Evolutionary conservation across 768 basidiomycete species (phyloP).

Genomic region (Termitomyces sp.): DNA sequence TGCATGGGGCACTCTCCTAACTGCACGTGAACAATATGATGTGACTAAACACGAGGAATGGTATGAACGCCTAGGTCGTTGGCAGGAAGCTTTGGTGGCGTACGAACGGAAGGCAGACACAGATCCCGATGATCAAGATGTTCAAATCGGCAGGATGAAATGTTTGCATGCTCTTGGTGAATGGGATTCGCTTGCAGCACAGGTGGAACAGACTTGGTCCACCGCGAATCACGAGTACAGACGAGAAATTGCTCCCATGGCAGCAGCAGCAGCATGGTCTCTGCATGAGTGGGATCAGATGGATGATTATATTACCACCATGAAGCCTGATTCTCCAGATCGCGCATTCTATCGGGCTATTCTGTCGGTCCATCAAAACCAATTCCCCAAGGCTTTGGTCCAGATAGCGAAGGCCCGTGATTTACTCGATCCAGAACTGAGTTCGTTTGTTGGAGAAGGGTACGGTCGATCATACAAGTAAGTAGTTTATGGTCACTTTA

Average conservation of each 20-base stretch:
- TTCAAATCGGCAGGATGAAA: constrained; percentile 88
- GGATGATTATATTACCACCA: constrained; percentile 93
- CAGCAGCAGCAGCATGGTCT: constrained; percentile 96
- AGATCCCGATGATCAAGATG: constrained; percentile 72
- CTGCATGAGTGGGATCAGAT: constrained; percentile 96
- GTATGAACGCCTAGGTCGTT: constrained; percentile 94
- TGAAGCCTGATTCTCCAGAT: constrained; percentile 92
- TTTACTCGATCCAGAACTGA: constrained; percentile 84
- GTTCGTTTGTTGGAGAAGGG: constrained; percentile 88
- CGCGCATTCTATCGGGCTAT: constrained; percentile 96
- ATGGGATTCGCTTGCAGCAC: constrained; percentile 86
- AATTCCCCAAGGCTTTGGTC: constrained; percentile 83
- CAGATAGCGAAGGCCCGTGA: constrained; percentile 95
- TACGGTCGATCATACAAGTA: constrained; percentile 98
- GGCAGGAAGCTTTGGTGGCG: constrained; percentile 87
- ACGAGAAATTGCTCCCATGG: constrained; percentile 91
- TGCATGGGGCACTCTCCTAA: constrained; percentile 92
- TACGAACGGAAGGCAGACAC: constrained; percentile 75
- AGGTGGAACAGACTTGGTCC: constrained; percentile 86
- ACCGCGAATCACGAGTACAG: constrained; percentile 79
- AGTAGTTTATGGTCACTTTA: constrained; percentile 18
- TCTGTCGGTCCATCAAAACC: constrained; percentile 92
- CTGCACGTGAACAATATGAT: constrained; percentile 86
- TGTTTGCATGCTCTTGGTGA: constrained; percentile 96
- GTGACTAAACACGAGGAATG: constrained; percentile 94